Percentiles rank a stretch among this genome's conserved stretches.
These are phyloP conservation scores for Geotrichum carabidarum DNA, from an alignment of 1,139 yeast genomes.

Conservation along the genomic window DNA sequence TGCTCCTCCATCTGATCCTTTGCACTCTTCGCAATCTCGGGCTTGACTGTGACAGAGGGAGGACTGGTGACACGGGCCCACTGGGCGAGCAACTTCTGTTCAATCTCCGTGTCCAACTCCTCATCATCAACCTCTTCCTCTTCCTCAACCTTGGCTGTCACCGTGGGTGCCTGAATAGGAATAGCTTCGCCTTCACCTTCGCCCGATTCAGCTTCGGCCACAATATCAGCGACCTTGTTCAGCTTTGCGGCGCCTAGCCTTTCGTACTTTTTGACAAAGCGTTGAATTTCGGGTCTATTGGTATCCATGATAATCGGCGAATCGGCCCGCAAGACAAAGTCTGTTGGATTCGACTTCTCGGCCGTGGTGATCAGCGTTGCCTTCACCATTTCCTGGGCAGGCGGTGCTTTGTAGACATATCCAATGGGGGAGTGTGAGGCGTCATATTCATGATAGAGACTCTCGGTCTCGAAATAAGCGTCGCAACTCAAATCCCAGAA, in stretches of 20 bases:
- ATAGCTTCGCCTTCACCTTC: conserved; percentile 18
- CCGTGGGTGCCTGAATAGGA: conserved; percentile 6
- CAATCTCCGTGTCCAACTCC: conserved; percentile 8
- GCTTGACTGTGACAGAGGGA: conserved; percentile 18
- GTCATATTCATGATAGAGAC: conserved; percentile 21
- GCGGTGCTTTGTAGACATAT: conserved; percentile 15
- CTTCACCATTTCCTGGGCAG: conserved; percentile 15
- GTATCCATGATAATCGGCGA: conserved; percentile 14
- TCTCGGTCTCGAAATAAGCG: conserved; percentile 18
- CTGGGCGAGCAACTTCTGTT: conserved; percentile 20
- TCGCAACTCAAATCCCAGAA: conserved; percentile 31
- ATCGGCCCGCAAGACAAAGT: conserved; percentile 6
- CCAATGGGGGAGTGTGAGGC: conserved; percentile 10
- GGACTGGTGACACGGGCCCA: conserved; percentile 26
- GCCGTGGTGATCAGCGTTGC: conserved; percentile 14
- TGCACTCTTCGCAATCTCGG: conserved; percentile 13
- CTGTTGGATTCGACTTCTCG: conserved; percentile 20
- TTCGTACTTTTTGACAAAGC: conserved; percentile 21
- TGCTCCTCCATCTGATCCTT: conserved; percentile 8
- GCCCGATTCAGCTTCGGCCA: conserved; percentile 8
- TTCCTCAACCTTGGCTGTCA: not conserved
- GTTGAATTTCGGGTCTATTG: conserved; percentile 19
- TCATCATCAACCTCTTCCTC: conserved; percentile 15
- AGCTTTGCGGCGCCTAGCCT: conserved; percentile 15
- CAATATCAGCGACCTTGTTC: conserved; percentile 7